phyloP scores from a whole-genome alignment of 768 basidiomycete species.

The Hydnum rufescens region DNA sequence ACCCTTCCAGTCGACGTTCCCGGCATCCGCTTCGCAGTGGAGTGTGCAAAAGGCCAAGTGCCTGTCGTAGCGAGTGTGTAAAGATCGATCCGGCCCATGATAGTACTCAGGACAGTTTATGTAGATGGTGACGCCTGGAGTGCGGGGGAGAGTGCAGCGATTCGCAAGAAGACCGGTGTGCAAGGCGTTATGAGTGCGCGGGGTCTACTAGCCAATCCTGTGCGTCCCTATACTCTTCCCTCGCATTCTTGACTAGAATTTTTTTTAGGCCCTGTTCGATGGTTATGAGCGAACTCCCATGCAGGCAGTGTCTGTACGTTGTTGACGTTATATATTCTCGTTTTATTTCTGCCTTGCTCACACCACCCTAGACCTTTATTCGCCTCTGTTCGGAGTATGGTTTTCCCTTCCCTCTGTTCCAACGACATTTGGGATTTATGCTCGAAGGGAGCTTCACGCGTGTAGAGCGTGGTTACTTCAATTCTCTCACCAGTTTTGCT shows the following conservation, averaged over 20 bases:
- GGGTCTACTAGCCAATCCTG: slow-evolving; percentile 27
- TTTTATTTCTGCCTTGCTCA: not conserved
- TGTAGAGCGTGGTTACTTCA: slow-evolving; percentile 22
- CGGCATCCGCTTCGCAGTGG: slow-evolving; percentile 23
- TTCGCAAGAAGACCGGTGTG: slow-evolving; percentile 20
- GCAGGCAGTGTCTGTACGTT: slow-evolving; percentile 18
- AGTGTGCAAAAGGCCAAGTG: slow-evolving; percentile 21
- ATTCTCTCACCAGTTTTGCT: slow-evolving; percentile 19
- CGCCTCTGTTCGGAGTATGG: slow-evolving; percentile 19
- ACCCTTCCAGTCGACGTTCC: slow-evolving; percentile 22
- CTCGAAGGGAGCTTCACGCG: slow-evolving; percentile 15
- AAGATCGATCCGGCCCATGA: not conserved
- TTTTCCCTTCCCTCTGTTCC: slow-evolving; percentile 24
- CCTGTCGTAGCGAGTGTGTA: slow-evolving; percentile 21
- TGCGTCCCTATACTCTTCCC: slow-evolving; percentile 6
- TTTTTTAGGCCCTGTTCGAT: slow-evolving; percentile 21
- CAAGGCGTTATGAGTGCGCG: slow-evolving; percentile 28
- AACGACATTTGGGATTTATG: slow-evolving; percentile 26
- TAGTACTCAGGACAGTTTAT: not conserved
- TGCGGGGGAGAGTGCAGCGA: slow-evolving; percentile 18
- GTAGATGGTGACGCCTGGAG: slow-evolving; percentile 25
- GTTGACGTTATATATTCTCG: not conserved
- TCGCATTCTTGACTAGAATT: not conserved
- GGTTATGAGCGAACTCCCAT: slow-evolving; percentile 21
- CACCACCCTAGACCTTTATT: slow-evolving; percentile 18